Base-by-base conservation (phyloP, 2,329 filamentous ascomycete species). In the Ophiocordyceps camponoti-leonardi region DNA sequence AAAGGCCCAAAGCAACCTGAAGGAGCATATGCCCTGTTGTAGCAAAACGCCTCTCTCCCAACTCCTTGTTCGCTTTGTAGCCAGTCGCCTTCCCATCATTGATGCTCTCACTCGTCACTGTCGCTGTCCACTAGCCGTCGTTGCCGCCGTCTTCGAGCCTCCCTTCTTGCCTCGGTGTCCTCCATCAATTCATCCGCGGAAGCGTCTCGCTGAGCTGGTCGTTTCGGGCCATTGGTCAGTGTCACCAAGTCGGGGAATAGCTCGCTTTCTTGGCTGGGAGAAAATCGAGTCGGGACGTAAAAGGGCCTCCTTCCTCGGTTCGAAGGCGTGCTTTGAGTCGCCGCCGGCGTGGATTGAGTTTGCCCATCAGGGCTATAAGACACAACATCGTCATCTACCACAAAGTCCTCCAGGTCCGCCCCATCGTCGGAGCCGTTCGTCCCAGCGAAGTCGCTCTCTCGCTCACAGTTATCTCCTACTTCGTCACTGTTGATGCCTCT, bases 381-480 rank as follows among this genome's bases (percentile, higher is more conserved):
- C 5, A 59, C 49, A 33, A 57, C 55, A 48, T 78, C 59, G 58
- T 77, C 59, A 50, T 65, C 57, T 54, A 79, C 66, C 53, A 84
- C 56, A 60, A 84, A 72, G 62, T 77, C 64, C 52, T 74, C 47
- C 14, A 77, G 56, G 50, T 75, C 72, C 41, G 59, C 63, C 13
- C 67, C 69, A 47, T 64, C 61, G 47, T 73, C 71, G 0, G 67
- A 71, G 14, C 64, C 69, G 49, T 68, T 65, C 18, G 61, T 65
- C 44, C 67, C 65, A 47, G 66, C 56, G 46, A 66, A 50, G 49
- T 72, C 69, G 50, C 68, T 71, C 14, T 68, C 67, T 20, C 67
- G 60, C 45, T 64, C 67, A 51, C 71, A 73, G 48, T 75, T 71
- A 48, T 75, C 71, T 16, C 70, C 72, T 19, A 64, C 43, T 43